These are phyloP conservation scores for Floccularia luteovirens DNA, from an alignment of 768 basidiomycete species.

Conservation along the genomic window DNA sequence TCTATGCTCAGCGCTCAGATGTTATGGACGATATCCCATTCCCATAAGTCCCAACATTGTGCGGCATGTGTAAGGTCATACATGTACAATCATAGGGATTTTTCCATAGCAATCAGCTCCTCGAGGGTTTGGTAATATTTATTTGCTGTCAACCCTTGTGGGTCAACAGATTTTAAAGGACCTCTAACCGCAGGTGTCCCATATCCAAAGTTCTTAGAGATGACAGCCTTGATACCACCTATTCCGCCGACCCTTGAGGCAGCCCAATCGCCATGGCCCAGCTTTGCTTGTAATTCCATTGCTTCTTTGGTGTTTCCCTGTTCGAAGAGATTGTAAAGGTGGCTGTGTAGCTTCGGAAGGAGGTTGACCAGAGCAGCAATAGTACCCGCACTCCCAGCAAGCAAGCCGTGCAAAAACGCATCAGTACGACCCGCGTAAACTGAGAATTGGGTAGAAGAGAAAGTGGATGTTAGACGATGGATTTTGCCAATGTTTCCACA, in stretches of 20 bases:
- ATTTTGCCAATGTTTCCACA: conserved; percentile 84
- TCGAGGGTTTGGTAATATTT: conserved; percentile 32
- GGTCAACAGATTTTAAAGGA: conserved; percentile 36
- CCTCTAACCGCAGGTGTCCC: conserved; percentile 41
- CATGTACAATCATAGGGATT: conserved; percentile 9
- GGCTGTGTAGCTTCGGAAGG: conserved; percentile 48
- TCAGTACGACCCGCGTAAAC: conserved; percentile 76
- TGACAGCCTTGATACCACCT: conserved; percentile 56
- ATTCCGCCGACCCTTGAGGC: conserved; percentile 57
- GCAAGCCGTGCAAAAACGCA: conserved; percentile 53
- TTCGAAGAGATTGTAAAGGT: conserved; percentile 39
- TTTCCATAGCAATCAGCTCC: conserved; percentile 40
- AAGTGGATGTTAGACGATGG: conserved; percentile 59
- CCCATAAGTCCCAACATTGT: no score
- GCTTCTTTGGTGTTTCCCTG: conserved; percentile 53
- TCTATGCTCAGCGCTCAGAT: no score
- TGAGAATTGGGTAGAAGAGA: conserved; percentile 46
- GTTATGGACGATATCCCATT: no score
- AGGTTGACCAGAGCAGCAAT: conserved; percentile 63
- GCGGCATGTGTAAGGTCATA: no score
- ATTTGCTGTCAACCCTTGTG: conserved; percentile 25
- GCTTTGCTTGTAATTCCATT: conserved; percentile 48
- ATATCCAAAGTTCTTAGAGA: conserved; percentile 59
- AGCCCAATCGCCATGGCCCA: conserved; percentile 66
- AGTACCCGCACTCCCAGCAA: conserved; percentile 54